Evolutionary conservation across 352 stramenopile species (phyloP), one percentile per base, ranked within the genome.

Genomic region (Pythium vanterpoolii): DNA sequence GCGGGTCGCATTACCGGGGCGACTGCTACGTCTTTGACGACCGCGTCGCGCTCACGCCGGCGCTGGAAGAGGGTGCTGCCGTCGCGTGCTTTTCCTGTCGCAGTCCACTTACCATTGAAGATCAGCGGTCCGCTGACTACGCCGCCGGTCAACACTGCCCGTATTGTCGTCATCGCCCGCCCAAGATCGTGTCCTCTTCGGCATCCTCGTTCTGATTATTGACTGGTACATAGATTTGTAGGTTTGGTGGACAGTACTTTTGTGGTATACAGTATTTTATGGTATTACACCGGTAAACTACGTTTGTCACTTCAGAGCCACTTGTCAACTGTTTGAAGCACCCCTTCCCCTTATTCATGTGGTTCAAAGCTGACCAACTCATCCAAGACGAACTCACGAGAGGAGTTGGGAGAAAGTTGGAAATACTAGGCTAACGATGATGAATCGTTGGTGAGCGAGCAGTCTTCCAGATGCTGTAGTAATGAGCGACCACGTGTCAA

Each of bases 11-110:
- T 45, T 92, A 85, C 56, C 74, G 76, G 9, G 79, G 77, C 49
- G 80, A 90, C 57, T 92, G 82, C 71, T 92, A 88, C 58, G 86
- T 90, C 31, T 92, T 89, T 44, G 82, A 92, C 56, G 78, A 90
- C 54, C 82, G 82, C 23, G 78, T 92, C 42, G 76, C 79, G 21
- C 61, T 92, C 19, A 81, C 68, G n/a, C 77, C 82, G 18, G 70
- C 81, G 27, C 64, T 92, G 19, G 79, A 69, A 5, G 76, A 87
- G 31, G 68, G 66, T 10, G 50, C 52, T 10, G 60, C 68, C 19
- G 64, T 74, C 19, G 73, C 69, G 34, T 90, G 81, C 50, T 90
- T 76, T 56, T 48, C 60, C 9, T 90, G 81, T 50, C 76, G 81
- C 30, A 85, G 60, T 56, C 81, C 81, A 14, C 49, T 90, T 18